Conservation (phyloP, 2,329 filamentous ascomycete genomes). For the Penicillium sp. region DNA sequence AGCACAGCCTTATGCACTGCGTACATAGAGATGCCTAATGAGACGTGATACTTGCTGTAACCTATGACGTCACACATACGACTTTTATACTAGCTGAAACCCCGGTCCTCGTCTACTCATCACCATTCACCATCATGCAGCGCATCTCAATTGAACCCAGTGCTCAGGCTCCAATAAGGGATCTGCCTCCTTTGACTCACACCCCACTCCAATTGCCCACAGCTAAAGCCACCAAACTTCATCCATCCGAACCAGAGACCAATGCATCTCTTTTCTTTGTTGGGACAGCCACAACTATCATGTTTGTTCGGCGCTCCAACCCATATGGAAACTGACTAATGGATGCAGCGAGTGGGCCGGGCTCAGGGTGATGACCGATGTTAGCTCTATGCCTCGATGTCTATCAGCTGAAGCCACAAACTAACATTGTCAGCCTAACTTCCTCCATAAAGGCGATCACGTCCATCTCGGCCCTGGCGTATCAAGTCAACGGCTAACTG, state of each 20-base stretch:
- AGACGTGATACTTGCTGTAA: background rate
- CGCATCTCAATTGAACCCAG: conserved; percentile 37
- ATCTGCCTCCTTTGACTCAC: conserved; percentile 26
- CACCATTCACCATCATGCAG: conserved; percentile 4
- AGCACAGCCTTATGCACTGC: background rate
- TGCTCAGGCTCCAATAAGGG: conserved; percentile 41
- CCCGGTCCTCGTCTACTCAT: background rate
- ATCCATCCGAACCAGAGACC: conserved; percentile 37
- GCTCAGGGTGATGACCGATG: conserved; percentile 44
- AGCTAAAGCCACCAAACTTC: conserved; percentile 48
- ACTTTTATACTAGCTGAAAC: background rate
- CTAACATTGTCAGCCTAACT: conserved; percentile 53
- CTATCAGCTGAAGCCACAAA: background rate
- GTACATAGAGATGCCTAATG: background rate
- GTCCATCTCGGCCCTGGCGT: conserved; percentile 68
- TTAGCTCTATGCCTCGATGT: conserved; percentile 8
- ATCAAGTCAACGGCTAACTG: conserved; percentile 54
- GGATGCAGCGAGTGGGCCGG: conserved; percentile 40
- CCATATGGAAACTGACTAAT: conserved; percentile 2
- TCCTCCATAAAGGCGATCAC: conserved; percentile 66
- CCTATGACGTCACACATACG: background rate
- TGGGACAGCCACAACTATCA: conserved; percentile 42
- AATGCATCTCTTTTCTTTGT: conserved; percentile 44
- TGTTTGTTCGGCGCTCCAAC: conserved; percentile 22
- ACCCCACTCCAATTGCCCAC: conserved; percentile 41